Conservation (phyloP, 148 eudicot species). For the Gaultheria prostrata region DNA sequence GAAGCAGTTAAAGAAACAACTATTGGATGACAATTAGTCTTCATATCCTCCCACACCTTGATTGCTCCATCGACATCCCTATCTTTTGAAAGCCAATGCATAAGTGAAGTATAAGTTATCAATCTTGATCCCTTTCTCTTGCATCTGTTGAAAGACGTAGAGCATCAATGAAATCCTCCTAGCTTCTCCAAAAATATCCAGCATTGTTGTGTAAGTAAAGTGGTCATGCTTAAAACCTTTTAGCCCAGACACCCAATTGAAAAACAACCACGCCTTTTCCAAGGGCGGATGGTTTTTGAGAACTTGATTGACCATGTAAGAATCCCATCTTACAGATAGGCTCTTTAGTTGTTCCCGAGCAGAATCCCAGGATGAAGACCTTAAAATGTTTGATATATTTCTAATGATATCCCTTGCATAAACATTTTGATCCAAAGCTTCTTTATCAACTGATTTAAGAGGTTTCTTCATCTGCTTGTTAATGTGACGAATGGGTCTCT, state of each 20-base stretch:
- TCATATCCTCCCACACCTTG: slow-evolving; percentile 77
- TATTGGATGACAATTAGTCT: slow-evolving; percentile 53
- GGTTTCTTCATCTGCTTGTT: slow-evolving; percentile 23
- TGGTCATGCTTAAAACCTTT: slow-evolving; percentile 75
- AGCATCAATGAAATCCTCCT: slow-evolving; percentile 72
- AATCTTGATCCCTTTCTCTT: slow-evolving; percentile 61
- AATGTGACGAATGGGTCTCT: slow-evolving; percentile 20
- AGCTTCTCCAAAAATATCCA: slow-evolving; percentile 94
- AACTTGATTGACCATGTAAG: slow-evolving; percentile 75
- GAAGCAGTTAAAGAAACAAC: slow-evolving; percentile 83
- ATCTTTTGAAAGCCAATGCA: slow-evolving; percentile 80
- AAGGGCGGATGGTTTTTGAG: slow-evolving; percentile 87
- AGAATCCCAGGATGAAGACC: slow-evolving; percentile 65
- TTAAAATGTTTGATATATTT: slow-evolving; percentile 53
- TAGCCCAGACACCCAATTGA: slow-evolving; percentile 64
- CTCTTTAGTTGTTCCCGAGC: slow-evolving; percentile 55
- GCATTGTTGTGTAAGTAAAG: slow-evolving; percentile 80
- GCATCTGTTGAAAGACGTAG: slow-evolving; percentile 69
- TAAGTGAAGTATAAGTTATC: slow-evolving; percentile 71
- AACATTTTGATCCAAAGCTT: slow-evolving; percentile 36
- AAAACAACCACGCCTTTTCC: slow-evolving; percentile 88
- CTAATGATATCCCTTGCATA: slow-evolving; percentile 49
- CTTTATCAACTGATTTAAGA: slow-evolving; percentile 22
- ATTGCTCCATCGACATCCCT: slow-evolving; percentile 74
- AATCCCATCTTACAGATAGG: slow-evolving; percentile 67